Base-by-base conservation (phyloP, 352 stramenopile species). In the Pythium myriotylum region DNA sequence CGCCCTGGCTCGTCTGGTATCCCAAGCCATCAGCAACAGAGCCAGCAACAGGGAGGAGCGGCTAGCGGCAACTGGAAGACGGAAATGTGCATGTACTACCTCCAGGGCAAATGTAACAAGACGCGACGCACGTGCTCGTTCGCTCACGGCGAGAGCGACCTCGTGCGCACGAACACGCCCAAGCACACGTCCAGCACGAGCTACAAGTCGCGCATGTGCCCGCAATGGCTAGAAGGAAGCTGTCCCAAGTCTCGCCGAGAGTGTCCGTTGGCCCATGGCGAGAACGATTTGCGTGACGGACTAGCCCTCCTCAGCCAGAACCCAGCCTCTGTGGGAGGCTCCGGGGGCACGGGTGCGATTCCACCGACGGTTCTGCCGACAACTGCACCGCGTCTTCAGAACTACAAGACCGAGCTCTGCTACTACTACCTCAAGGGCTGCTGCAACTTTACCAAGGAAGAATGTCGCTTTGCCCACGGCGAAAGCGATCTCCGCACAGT, bases 71-170 rank as follows among this genome's bases (percentile, higher is more conserved):
- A 95, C 65, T 93, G 86, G 86, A 95, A 95, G 68, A 95, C 86
- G 16, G 86, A 95, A 60, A 88, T 95, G 58, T 95, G 86, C 61
- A 87, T 95, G 79, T 95, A 95, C 65, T 95, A 93, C 54, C 77
- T 95, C 47, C 86, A 95, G 54, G 86, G 86, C 20, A 95, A 95
- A 62, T 95, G 86, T 75, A 95, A 95, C 71, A 95, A 93, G 68
- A 95, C 84, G 20, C 69, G 84, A 16, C 84, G 86, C 33, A 95
- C 86, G n/a, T 95, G 86, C 39, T 92, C 86, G 14, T 95, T 95
- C 70, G 86, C 86, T 1, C 86, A 95, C 54, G 86, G 86, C 33
- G 86, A 95, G 65, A 88, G 77, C 42, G 86, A 95, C 54, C 66
- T 95, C 13, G 67, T 88, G 16, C 80, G 84, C 19, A 58, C 54